Conservation (phyloP, 2,329 filamentous ascomycete species). For the Aspergillus flavus region DNA sequence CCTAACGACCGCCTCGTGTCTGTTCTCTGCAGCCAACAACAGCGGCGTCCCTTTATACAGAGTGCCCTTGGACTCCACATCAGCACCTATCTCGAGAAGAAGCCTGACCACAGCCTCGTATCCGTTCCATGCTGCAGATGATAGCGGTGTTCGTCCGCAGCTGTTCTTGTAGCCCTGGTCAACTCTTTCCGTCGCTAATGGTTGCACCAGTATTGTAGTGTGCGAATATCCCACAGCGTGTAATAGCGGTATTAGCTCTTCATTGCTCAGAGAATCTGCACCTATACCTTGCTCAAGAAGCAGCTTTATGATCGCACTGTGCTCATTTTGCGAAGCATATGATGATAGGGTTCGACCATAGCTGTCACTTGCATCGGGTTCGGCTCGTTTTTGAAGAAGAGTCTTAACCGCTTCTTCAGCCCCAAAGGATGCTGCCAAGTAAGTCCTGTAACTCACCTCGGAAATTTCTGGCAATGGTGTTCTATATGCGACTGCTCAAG, state of each 20-base stretch:
- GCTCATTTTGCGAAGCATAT: background rate
- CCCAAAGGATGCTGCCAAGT: conserved; percentile 11
- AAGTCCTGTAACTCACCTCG: background rate
- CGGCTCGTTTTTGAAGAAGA: background rate
- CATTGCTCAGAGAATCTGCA: too few relatives aligned
- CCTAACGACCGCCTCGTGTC: background rate
- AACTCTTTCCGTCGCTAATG: background rate
- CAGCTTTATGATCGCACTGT: background rate
- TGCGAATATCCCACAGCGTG: too few relatives aligned
- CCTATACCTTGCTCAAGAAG: background rate
- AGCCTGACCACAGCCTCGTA: conserved; percentile 2
- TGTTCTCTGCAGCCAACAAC: background rate
- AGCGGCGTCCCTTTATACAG: background rate
- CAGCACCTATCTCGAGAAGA: background rate
- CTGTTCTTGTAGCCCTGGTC: background rate
- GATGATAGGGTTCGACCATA: background rate
- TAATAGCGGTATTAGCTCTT: too few relatives aligned
- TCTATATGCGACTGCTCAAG: background rate
- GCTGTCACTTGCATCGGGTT: background rate
- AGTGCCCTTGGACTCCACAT: background rate
- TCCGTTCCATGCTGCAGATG: background rate
- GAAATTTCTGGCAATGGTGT: background rate
- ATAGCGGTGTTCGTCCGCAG: background rate
- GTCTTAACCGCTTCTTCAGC: background rate
- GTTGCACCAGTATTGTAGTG: too few relatives aligned